Evolutionary conservation across 345 rosid species (phyloP).

Genomic region (Lumnitzera racemosa): DNA sequence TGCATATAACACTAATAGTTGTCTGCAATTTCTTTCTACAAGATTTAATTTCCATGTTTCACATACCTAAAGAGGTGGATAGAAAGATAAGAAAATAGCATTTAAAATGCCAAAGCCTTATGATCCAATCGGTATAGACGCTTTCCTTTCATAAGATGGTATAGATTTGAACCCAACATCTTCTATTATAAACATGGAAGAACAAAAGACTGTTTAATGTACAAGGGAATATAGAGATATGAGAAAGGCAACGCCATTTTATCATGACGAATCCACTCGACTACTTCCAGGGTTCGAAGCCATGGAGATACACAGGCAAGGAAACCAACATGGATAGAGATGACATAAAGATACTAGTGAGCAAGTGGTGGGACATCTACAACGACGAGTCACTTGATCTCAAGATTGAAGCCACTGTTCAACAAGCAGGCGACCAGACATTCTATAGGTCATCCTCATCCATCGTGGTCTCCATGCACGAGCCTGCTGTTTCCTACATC

Average conservation of each 20-base stretch:
- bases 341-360: constrained; percentile 67
- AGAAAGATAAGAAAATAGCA: no score
- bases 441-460: constrained; percentile 27
- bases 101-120: no score
- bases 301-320: constrained; percentile 87
- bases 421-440: constrained; percentile 24
- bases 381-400: constrained; percentile 53
- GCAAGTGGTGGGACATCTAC: constrained; percentile 78
- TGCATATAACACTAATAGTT: not conserved
- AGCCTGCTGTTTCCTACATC: constrained; percentile 41
- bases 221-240: no score
- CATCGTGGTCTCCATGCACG: constrained; percentile 45
- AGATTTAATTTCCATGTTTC: no score
- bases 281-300: constrained; percentile 62
- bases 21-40: no score
- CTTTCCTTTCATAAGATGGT: no score
- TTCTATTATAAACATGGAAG: no score
- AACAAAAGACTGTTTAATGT: no score
- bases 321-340: constrained; percentile 79
- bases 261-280: not conserved
- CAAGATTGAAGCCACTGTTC: constrained; percentile 9
- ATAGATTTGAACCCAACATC: no score
- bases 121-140: no score
- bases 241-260: no score
- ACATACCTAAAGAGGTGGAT: not conserved